A percentile compares a stretch with the other conserved stretches of the same genome.
These are phyloP conservation scores for Botrytis squamosa DNA, from an alignment of 2,329 filamentous ascomycete genomes.

Conservation along the genomic window DNA sequence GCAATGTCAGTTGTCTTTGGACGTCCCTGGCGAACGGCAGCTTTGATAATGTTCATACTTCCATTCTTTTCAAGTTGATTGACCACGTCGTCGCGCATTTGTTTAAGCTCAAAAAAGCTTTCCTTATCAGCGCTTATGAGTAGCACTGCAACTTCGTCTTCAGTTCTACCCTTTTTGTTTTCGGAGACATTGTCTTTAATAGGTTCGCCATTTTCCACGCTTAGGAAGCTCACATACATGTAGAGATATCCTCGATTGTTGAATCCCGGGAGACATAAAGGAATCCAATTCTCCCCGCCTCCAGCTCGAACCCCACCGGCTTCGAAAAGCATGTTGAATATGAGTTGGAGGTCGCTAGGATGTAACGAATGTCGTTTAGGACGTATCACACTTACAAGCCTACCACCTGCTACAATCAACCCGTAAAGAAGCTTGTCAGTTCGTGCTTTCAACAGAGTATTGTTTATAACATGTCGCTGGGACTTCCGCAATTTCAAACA, in stretches of 20 bases:
- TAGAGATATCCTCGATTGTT: slow-evolving; percentile 96
- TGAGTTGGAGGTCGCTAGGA: slow-evolving; percentile 89
- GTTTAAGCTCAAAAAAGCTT: slow-evolving; percentile 84
- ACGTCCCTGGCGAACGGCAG: slow-evolving; percentile 69
- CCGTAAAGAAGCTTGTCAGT: slow-evolving; percentile 84
- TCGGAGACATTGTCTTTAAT: slow-evolving; percentile 56
- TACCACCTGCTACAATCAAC: slow-evolving; percentile 86
- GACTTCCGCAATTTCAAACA: slow-evolving; percentile 90
- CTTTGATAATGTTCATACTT: slow-evolving; percentile 70
- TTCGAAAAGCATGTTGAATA: slow-evolving; percentile 99
- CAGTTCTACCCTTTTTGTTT: slow-evolving; percentile 55
- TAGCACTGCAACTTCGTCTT: slow-evolving; percentile 84
- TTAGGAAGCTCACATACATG: slow-evolving; percentile 98
- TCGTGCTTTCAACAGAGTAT: slow-evolving; percentile 75
- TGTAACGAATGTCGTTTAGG: slow-evolving; percentile 95
- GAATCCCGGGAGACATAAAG: slow-evolving; percentile 91
- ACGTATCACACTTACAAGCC: slow-evolving; percentile 89
- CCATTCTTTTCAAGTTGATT: slow-evolving; percentile 73
- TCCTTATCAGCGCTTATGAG: slow-evolving; percentile 92
- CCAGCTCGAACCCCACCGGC: slow-evolving; percentile 87
- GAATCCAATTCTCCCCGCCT: slow-evolving; percentile 96
- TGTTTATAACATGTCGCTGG: slow-evolving; percentile 83
- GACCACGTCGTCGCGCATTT: slow-evolving; percentile 62
- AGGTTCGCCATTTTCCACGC: slow-evolving; percentile 55
- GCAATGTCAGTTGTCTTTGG: slow-evolving; percentile 72